Base-by-base conservation (phyloP, 2,329 filamentous ascomycete genomes). In the Fusarium sp. region DNA sequence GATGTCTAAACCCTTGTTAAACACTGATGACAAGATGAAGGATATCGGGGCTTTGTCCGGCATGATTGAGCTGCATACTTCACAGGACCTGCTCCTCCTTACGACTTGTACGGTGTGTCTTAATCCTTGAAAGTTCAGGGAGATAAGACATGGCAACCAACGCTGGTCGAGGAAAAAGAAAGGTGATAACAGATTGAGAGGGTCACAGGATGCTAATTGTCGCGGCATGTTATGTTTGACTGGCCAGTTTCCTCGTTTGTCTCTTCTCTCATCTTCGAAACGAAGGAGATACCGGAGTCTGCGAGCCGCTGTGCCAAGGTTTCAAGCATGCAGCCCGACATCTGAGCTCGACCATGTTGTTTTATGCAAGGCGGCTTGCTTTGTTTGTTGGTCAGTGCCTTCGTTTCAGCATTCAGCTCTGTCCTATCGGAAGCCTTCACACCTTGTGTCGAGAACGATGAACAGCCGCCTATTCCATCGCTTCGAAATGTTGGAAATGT, bases 111-210 rank as follows among this genome's bases (percentile, higher is more conserved):
- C 19, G 21, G 31, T 33, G 38, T 49, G 44, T 46, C 51, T 24
- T 34, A 26, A 40, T 39, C 36, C 22, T 19, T 21, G 33, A 47
- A 28, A 36, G 21, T 22, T 43, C 28, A 28, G 38, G 17, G 14
- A 42, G 28, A 54, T 38, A 52, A 57, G 53, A 38, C 43, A 62
- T 33, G 31, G 24, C 50, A 40, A 51, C 39, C 50, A 40, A 51
- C 39, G 31, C 45, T 33, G 36, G 47, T 44, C 9, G 21, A 47
- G n/a, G 28, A 69, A 73, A 63, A 70, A 66, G 69, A 65, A 73
- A 67, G 50, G 49, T 47, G 44, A 36, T 34, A 55, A 42, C 40
- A 46, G 40, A 42, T 47, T 38, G 47, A 38, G 39, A 47, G 38
- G 44, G 46, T 24, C 40, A 58, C 44, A 67, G 24, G 49, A 58